Base-by-base conservation (phyloP, 768 basidiomycete genomes). In the Botryobasidium botryosum region DNA sequence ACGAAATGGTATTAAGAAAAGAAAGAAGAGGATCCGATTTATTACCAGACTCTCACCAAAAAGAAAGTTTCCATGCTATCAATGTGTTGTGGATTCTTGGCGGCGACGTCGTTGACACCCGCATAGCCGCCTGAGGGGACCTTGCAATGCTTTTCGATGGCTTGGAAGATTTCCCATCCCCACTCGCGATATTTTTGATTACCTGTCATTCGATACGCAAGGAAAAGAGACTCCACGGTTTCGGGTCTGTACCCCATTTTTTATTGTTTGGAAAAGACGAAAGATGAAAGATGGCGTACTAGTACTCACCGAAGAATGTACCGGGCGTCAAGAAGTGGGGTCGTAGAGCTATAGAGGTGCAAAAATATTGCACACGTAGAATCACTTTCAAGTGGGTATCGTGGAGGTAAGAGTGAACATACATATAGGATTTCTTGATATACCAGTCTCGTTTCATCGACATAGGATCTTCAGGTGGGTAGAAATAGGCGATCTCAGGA, bases 1-100 rank as follows among this genome's bases (percentile, higher is more conserved):
- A 17, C 33, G 31, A 20, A 15, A 21, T 35, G 37, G 35, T n/a
- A 23, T 29, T 21, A 37, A 32, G 38, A 2, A 48, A 40, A 5
- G 7, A 32, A 28, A 40, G 32, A 29, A 42, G 40, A 24, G 28
- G 26, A 26, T 24, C 21, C 35, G 15, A 35, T 31, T 23, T 17
- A 15, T 21, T 13, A 17, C 21, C 13, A 36, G 18, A 45, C 12
- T n/a, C 45, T 33, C 47, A 83, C 84, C 68, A 94, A 67, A 61
- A 90, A 72, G 64, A 91, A 94, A 10, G 90, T 90, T 63, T 96
- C 90, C 90, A 94, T 92, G 59, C 81, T 79, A 61, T 96, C 87
- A 50, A 86, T 79, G 46, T 71, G 65, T 55, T 65, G 63, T 2
- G 66, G 72, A 0, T 79, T 77, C 7, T 77, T 64, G 49, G 74